Evolutionary conservation across 192 early-diverging fungal species (phyloP), one percentile per base, ranked within the genome.

Genomic region (Gonapodya prolifera): DNA sequence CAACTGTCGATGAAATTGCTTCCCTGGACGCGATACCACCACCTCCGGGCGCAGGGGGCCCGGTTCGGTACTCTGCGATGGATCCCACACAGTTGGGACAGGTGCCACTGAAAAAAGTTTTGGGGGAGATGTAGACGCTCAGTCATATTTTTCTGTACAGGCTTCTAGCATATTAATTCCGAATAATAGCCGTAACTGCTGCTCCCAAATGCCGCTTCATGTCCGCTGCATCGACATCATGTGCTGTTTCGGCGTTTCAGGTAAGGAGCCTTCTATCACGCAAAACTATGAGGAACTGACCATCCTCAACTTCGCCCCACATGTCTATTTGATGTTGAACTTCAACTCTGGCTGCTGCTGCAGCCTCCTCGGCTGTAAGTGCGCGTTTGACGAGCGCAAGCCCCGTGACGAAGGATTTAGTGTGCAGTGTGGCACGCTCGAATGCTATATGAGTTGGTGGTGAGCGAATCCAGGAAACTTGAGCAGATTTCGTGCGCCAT

Each of bases 261-360:
- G 33, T 17, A 69, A 75, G 75, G 71, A 69, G 82, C 86, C 85
- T 36, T 83, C 83, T 34, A 84, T 82, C 2, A 88, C 76, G 35
- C 23, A 8, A 23, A 61, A 61, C 8, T 16, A 61, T 61, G 45
- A 8, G 45, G 23, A 8, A 61, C 45, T 76, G 81, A 89, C 87
- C 90, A 79, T 94, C 93, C 82, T 94, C 92, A 8, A 96, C 92
- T 81, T 92, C 90, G 33, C 97, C 97, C 95, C 95, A 99, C 35
- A 87, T 86, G 34, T 91, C 86, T 36, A 94, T 97, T 85, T 99
- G 97, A 18, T 93, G 85, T 79, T 85, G 83, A 0, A 93, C 89
- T 81, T 99, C 97, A 8, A 96, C 87, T 69, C 91, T 89, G 0
- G 95, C 92, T 0, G 95, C 95, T 69, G 78, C 77, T 61, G 90